These are phyloP conservation scores for Cladosporium sp. DNA, from an alignment of 2,329 filamentous ascomycete species.

Conservation along the genomic window DNA sequence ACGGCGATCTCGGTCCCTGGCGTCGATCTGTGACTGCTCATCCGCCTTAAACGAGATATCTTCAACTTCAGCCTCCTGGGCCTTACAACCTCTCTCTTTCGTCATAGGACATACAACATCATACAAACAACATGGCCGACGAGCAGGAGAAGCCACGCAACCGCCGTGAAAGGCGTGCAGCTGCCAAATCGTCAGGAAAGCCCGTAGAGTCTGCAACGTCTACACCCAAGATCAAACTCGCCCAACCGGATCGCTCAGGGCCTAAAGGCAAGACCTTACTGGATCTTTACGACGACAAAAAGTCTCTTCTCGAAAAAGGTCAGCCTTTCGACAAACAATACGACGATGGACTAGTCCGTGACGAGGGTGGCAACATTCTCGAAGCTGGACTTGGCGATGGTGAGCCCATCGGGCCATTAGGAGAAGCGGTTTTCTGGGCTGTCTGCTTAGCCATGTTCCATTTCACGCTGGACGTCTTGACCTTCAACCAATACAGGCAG, in stretches of 20 bases:
- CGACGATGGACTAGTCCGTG: constrained; percentile 26
- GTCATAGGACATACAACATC: too few relatives aligned
- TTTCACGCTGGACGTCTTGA: constrained; percentile 72
- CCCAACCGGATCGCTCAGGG: constrained; percentile 63
- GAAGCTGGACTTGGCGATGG: constrained; percentile 34
- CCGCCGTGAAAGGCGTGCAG: constrained; percentile 42
- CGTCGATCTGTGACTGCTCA: not conserved
- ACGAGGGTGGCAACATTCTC: constrained; percentile 32
- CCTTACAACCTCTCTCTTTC: not conserved
- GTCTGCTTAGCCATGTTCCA: constrained; percentile 65
- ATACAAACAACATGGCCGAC: constrained; percentile 15
- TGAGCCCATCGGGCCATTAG: constrained; percentile 42
- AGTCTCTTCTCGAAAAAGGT: constrained; percentile 37
- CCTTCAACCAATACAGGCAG: constrained; percentile 72
- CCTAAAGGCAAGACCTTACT: constrained; percentile 65
- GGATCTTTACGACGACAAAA: constrained; percentile 62
- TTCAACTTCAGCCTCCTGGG: not conserved
- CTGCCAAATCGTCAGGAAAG: constrained; percentile 32
- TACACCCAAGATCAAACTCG: constrained; percentile 56
- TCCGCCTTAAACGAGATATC: not conserved
- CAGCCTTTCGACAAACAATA: constrained; percentile 49
- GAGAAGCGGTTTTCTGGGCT: constrained; percentile 45
- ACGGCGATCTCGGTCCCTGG: not conserved
- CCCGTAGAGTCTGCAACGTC: constrained; percentile 31
- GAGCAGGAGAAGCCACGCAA: constrained; percentile 32